phyloP scores from a whole-genome alignment of 2,329 filamentous ascomycete species.

The Aureobasidium vineae region DNA sequence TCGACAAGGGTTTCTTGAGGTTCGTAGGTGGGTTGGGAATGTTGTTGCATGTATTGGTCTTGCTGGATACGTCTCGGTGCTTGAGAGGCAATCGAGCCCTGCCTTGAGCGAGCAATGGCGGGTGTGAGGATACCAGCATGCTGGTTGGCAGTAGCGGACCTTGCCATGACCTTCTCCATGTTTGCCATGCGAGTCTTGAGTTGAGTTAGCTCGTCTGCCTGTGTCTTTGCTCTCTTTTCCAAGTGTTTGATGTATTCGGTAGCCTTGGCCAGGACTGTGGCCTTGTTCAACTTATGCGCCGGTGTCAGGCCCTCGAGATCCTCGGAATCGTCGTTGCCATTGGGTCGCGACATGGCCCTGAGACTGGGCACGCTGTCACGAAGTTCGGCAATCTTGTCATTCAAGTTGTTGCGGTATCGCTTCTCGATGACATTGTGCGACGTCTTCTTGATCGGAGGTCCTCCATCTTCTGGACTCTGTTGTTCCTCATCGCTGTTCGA shows the following conservation, averaged over 20 bases:
- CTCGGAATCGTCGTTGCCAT: constrained; percentile 68
- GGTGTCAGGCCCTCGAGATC: constrained; percentile 68
- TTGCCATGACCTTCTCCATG: constrained; percentile 66
- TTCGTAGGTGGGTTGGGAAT: constrained; percentile 37
- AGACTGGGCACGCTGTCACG: constrained; percentile 90
- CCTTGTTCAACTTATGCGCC: constrained; percentile 94
- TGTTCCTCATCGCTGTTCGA: constrained; percentile 33
- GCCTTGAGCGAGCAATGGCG: constrained; percentile 31
- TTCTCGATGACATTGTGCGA: constrained; percentile 99
- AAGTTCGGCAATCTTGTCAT: constrained; percentile 92
- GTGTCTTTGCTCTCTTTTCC: constrained; percentile 81
- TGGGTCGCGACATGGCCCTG: constrained; percentile 68
- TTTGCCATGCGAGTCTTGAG: constrained; percentile 70
- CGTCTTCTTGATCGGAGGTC: constrained; percentile 72
- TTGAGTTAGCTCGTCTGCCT: constrained; percentile 75
- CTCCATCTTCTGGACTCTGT: constrained; percentile 38
- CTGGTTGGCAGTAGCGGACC: constrained; percentile 26
- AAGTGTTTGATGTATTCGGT: constrained; percentile 95
- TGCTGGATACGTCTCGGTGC: constrained; percentile 28
- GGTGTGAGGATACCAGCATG: constrained; percentile 33
- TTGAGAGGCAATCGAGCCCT: constrained; percentile 21
- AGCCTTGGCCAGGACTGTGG: constrained; percentile 92
- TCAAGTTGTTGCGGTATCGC: constrained; percentile 91
- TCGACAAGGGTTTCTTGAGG: constrained; percentile 37
- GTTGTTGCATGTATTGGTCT: constrained; percentile 39